Evolutionary conservation across 208 protist species (phyloP).

Genomic region (Trypanosoma vivax): DNA sequence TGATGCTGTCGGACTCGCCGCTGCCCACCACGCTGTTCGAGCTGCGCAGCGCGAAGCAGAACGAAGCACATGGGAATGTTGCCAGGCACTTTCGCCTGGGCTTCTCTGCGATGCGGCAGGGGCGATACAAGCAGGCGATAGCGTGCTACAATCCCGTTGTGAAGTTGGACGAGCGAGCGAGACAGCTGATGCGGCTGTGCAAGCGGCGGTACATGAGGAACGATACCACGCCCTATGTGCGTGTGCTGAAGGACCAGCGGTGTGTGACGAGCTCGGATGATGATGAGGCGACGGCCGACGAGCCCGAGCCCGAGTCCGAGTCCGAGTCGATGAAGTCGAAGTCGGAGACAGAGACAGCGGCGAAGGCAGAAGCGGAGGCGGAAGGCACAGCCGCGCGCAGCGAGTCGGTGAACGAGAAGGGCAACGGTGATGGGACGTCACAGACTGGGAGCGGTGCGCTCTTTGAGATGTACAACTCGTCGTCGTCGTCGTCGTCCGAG

Average conservation of each 20-base stretch:
- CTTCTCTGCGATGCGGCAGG: slow-evolving; percentile 52
- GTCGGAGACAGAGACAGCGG: not conserved
- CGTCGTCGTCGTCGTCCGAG: not conserved
- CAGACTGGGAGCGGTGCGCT: not conserved
- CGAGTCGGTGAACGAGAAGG: not conserved
- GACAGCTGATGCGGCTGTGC: slow-evolving; percentile 42
- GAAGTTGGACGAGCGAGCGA: slow-evolving; percentile 26
- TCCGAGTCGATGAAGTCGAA: not conserved
- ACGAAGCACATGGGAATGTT: slow-evolving; percentile 22
- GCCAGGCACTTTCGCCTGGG: slow-evolving; percentile 38
- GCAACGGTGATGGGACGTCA: not conserved
- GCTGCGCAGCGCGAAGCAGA: slow-evolving; percentile 20
- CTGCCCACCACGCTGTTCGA: slow-evolving; percentile 49
- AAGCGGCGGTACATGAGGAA: slow-evolving; percentile 24
- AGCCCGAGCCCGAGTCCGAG: too few relatives aligned
- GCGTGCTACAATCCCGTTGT: slow-evolving; percentile 20
- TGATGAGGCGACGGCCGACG: too few relatives aligned
- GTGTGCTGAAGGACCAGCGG: slow-evolving; percentile 21
- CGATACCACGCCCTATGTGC: slow-evolving; percentile 41
- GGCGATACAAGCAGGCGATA: slow-evolving; percentile 39
- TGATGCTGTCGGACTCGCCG: slow-evolving; percentile 29
- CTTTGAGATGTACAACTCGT: slow-evolving; percentile 14
- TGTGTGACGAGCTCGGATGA: too few relatives aligned
- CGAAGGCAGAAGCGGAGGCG: not conserved
- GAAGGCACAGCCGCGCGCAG: not conserved